Evolutionary conservation across 306 rosid genomes (phyloP), one percentile per base, ranked within the genome.

Genomic region (Begonia masoniana): DNA sequence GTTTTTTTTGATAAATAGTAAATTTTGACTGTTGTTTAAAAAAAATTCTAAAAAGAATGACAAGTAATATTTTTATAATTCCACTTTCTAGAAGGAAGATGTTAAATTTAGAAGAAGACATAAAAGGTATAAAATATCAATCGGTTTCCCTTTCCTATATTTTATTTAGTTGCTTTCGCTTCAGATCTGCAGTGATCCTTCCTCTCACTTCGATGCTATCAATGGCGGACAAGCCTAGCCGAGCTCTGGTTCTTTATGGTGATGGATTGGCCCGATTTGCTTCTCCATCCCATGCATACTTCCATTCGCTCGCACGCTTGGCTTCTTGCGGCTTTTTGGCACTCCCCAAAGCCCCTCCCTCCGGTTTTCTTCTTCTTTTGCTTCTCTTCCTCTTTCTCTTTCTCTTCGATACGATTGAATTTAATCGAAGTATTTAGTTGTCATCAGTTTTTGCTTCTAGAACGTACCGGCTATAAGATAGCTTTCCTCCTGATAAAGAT

Each of bases 161-260:
- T 31, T 31, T 6, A 31, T 31, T 5, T 31, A 3, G 7, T 31
- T 31, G 39, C 39, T 5, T 31, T 5, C 39, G 39, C 39, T 31
- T 1, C 39, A 31, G 39, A 31, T 31, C 39, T 4, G 5, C 39
- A 31, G 39, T 31, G 39, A 4, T 31, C 39, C 9, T 31, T 60
- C 47, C 43, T 9, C 48, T 10, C 16, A 14, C 16, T 13, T 6
- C 2, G 49, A 10, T 17, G 2, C 12, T 13, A 61, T 49, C 69
- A 56, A 91, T 92, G 96, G 95, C 95, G 51, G 95, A 83, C 63
- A 86, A 81, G 50, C 83, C 96, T 50, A 81, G 96, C 77, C 80
- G 95, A 68, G 80, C 95, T 41, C 53, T 92, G 69, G 69, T 86
- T 5, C 8, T 92, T 55, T 74, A 73, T 64, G 95, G 84, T 15